phyloP scores from a whole-genome alignment of 1,284 basidiomycete genomes.

The Ustilago cynodontis region DNA sequence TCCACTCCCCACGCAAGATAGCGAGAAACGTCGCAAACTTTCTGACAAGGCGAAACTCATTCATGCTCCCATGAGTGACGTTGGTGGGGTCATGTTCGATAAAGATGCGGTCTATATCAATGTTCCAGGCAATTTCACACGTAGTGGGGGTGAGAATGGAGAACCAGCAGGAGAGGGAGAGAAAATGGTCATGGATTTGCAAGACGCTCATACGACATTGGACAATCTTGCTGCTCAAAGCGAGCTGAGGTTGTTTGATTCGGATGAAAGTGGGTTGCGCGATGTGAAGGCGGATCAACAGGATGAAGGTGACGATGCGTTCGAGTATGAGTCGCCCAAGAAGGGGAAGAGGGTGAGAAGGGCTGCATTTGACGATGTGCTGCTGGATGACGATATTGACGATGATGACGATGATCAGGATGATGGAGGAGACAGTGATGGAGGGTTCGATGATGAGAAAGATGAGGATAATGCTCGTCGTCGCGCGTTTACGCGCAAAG shows the following conservation, averaged over 20 bases:
- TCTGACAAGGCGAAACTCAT: conserved; percentile 96
- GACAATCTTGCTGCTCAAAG: conserved; percentile 85
- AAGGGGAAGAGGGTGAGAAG: conserved; percentile 48
- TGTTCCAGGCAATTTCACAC: conserved; percentile 91
- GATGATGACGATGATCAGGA: conserved; percentile 56
- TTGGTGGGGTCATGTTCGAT: conserved; percentile 96
- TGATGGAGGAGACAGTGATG: conserved; percentile 59
- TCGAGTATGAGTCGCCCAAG: conserved; percentile 12
- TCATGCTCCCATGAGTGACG: conserved; percentile 98
- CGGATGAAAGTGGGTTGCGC: conserved; percentile 72
- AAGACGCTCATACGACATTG: conserved; percentile 85
- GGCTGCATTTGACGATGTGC: conserved; percentile 62
- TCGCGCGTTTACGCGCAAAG: conserved; percentile 32
- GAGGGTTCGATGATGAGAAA: conserved; percentile 54
- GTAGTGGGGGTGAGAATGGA: conserved; percentile 73
- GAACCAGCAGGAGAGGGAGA: conserved; percentile 82
- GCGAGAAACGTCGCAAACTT: conserved; percentile 90
- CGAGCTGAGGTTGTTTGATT: conserved; percentile 87
- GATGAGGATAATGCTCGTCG: conserved; percentile 36
- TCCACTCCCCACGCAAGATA: conserved; percentile 89
- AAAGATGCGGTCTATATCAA: conserved; percentile 99
- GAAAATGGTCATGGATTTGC: conserved; percentile 95
- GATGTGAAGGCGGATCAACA: conserved; percentile 6
- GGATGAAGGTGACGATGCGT: conserved; percentile 9
- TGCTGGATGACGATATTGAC: conserved; percentile 69